Evolutionary conservation across 331 rosid species (phyloP).

Genomic region (Stylosanthes scabra): DNA sequence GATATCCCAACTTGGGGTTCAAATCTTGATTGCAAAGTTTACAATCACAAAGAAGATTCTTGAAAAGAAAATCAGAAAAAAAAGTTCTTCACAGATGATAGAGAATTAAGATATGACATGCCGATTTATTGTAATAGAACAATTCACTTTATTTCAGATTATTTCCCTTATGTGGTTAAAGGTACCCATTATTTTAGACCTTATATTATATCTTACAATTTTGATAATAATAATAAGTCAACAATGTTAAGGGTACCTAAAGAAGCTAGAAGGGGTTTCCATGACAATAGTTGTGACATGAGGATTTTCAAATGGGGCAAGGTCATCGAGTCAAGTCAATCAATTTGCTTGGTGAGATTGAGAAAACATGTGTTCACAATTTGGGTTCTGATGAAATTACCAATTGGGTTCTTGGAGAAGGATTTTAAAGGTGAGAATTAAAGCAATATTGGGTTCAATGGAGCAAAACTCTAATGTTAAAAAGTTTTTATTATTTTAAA

Average conservation of each 20-base stretch:
- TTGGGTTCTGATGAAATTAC: too few relatives aligned
- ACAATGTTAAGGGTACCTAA: conserved; percentile 4
- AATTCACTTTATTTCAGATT: conserved; percentile 11
- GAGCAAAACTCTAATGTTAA: too few relatives aligned
- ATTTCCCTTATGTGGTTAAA: not conserved
- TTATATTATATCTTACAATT: conserved; percentile 2
- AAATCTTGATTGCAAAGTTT: not conserved
- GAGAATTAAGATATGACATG: conserved; percentile 26
- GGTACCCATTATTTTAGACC: not conserved
- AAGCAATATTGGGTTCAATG: too few relatives aligned
- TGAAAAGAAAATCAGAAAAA: not conserved
- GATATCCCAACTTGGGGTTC: not conserved
- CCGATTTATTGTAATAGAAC: not conserved
- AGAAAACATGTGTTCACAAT: not conserved
- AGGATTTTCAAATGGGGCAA: not conserved
- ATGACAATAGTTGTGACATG: not conserved
- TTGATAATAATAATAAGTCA: not conserved
- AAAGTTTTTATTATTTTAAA: too few relatives aligned
- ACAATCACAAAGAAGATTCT: not conserved
- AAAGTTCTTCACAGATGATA: not conserved
- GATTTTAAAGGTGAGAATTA: too few relatives aligned
- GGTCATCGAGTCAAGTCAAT: not conserved
- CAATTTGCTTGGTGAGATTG: conserved; percentile 22
- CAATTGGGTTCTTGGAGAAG: too few relatives aligned
- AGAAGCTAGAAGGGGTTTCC: not conserved